These are phyloP conservation scores for Penicillium fimorum DNA, from an alignment of 495 filamentous ascomycete genomes.

Conservation along the genomic window DNA sequence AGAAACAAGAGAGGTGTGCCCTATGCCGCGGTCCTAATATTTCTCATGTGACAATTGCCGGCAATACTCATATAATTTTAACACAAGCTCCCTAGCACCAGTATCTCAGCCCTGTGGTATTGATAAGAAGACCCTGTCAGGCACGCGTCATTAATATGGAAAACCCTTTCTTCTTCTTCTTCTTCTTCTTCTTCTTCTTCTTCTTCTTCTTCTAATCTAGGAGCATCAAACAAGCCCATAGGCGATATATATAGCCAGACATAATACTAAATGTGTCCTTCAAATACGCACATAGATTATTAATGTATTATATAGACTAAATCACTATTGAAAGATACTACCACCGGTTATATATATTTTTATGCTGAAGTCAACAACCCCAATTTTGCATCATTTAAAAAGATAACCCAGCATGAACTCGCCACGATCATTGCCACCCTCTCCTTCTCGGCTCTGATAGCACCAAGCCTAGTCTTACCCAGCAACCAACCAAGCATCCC, in stretches of 20 bases:
- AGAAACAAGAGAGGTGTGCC: no score
- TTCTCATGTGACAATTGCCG: background rate
- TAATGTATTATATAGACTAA: background rate
- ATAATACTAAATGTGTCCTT: background rate
- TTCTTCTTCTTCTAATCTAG: background rate
- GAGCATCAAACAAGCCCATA: background rate
- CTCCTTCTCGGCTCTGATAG: constrained; percentile 14
- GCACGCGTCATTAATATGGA: background rate
- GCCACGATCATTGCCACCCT: constrained; percentile 17
- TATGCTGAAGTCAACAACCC: background rate
- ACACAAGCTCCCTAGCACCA: background rate
- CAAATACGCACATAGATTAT: background rate
- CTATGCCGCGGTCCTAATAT: no score
- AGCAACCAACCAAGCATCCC: constrained; percentile 12
- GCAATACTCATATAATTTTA: no score
- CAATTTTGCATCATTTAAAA: background rate
- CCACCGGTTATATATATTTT: background rate
- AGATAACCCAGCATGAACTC: constrained; percentile 16
- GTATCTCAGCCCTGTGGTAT: background rate
- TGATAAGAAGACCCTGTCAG: background rate
- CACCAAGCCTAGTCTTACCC: constrained; percentile 12
- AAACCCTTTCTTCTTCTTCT: no score
- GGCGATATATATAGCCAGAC: no score
- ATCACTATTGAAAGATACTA: background rate
- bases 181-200: no score